Percentiles rank a stretch among this genome's conserved stretches.
phyloP scores from a whole-genome alignment of 2,329 filamentous ascomycete genomes.

The Aspergillus pseudoterreus region DNA sequence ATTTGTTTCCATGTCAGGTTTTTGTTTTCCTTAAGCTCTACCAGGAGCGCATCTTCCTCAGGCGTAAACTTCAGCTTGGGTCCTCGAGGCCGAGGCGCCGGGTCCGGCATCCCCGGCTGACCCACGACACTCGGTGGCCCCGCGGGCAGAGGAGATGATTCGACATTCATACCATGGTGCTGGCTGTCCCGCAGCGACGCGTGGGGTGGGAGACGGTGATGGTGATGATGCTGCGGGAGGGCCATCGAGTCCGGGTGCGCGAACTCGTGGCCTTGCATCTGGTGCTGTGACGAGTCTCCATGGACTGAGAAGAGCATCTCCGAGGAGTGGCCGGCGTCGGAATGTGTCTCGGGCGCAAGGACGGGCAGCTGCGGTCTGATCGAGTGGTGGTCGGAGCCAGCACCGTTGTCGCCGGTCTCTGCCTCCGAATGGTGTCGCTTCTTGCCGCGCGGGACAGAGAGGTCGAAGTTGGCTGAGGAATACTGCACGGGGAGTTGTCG shows the following conservation, averaged over 20 bases:
- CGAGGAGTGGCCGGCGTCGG: conserved; percentile 29
- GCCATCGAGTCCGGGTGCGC: conserved; percentile 41
- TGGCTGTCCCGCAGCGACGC: conserved; percentile 63
- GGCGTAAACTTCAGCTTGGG: conserved; percentile 93
- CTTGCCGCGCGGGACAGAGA: conserved; percentile 28
- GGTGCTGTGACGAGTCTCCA: conserved; percentile 28
- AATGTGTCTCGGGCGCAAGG: conserved; percentile 27
- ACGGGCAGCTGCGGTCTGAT: conserved; percentile 30
- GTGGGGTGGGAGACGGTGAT: conserved; percentile 74
- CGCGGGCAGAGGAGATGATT: conserved; percentile 45
- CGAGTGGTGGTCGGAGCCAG: conserved; percentile 20
- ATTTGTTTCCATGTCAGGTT: conserved; percentile 97
- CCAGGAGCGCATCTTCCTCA: conserved; percentile 81
- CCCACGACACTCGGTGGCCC: conserved; percentile 82
- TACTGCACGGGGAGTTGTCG: conserved; percentile 35
- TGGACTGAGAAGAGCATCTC: conserved; percentile 35
- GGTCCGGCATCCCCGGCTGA: conserved; percentile 79
- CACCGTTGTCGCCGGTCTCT: conserved; percentile 24
- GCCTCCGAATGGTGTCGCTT: conserved; percentile 34
- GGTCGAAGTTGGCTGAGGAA: conserved; percentile 28
- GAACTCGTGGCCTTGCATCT: conserved; percentile 27
- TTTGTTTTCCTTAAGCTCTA: conserved; percentile 91
- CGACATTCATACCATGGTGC: conserved; percentile 54
- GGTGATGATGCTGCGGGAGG: conserved; percentile 65
- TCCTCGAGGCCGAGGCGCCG: conserved; percentile 74